Percentiles rank a stretch among this genome's conserved stretches.
Conservation (phyloP, 1,284 basidiomycete species). For the Moesziomyces sp. region DNA sequence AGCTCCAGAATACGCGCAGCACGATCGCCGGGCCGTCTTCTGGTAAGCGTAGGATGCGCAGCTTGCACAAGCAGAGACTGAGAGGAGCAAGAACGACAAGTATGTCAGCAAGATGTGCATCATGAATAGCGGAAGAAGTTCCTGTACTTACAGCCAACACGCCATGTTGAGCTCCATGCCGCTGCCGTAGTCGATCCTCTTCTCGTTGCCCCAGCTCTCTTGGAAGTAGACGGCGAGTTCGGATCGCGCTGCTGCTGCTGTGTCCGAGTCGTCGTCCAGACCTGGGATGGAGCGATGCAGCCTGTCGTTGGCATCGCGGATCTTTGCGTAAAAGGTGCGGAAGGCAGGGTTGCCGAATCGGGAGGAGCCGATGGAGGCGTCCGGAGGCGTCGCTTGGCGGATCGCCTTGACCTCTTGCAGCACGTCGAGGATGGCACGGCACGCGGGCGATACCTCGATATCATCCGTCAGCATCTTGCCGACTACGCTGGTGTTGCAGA, state of each 20-base stretch:
- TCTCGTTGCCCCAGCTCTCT: constrained; percentile 89
- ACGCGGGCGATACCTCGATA: constrained; percentile 26
- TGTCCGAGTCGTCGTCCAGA: constrained; percentile 48
- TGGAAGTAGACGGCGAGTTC: constrained; percentile 78
- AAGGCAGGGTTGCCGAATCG: constrained; percentile 98
- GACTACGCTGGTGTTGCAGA: constrained; percentile 80
- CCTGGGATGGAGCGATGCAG: constrained; percentile 64
- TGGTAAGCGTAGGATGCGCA: constrained; percentile 74
- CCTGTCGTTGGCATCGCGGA: constrained; percentile 74
- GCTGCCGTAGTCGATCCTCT: constrained; percentile 96
- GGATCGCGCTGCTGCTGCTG: constrained; percentile 28
- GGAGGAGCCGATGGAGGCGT: constrained; percentile 84
- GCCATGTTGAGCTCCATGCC: constrained; percentile 99
- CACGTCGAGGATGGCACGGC: constrained; percentile 59
- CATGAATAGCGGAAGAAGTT: too few relatives aligned
- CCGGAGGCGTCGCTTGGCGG: constrained; percentile 79
- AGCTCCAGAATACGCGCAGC: constrained; percentile 84
- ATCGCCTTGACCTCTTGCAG: constrained; percentile 45
- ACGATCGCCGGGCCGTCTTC: constrained; percentile 83
- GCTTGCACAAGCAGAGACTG: constrained; percentile 78
- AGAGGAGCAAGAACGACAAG: not conserved
- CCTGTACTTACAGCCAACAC: constrained; percentile 85
- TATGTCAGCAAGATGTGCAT: not conserved
- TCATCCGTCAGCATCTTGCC: constrained; percentile 78
- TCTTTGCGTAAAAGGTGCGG: constrained; percentile 85